A percentile compares a stretch with the other conserved stretches of the same genome.
phyloP scores from a whole-genome alignment of 495 filamentous ascomycete genomes.

The Penicillium waksmanii region DNA sequence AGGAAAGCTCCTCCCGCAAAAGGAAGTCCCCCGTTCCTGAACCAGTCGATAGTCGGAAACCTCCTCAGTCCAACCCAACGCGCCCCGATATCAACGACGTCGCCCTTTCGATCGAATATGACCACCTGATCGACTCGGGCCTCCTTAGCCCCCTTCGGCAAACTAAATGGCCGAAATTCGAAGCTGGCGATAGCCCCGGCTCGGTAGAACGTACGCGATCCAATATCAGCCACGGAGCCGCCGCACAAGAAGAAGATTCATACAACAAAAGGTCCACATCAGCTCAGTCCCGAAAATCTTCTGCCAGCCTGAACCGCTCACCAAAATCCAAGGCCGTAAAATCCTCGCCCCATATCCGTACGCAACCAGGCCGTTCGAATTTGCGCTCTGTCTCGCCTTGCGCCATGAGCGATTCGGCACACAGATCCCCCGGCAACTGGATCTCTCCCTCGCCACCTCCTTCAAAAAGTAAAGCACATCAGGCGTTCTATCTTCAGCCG shows the following conservation, averaged over 20 bases:
- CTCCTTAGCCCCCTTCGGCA: slow-evolving; percentile 28
- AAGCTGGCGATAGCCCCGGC: slow-evolving; percentile 43
- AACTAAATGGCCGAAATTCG: slow-evolving; percentile 43
- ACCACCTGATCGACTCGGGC: slow-evolving; percentile 22
- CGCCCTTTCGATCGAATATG: slow-evolving; percentile 16
- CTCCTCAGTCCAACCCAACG: slow-evolving; percentile 25
- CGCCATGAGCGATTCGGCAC: slow-evolving; percentile 13
- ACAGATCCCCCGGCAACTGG: slow-evolving; percentile 11
- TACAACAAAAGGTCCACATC: slow-evolving; percentile 24
- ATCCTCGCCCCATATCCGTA: slow-evolving; percentile 29
- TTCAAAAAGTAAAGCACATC: slow-evolving; percentile 15
- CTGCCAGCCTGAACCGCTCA: slow-evolving; percentile 22
- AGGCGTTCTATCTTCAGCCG: slow-evolving; percentile 30
- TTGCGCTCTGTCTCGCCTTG: slow-evolving; percentile 28
- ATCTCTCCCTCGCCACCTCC: slow-evolving; percentile 34
- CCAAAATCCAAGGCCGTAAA: slow-evolving; percentile 27
- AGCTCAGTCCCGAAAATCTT: slow-evolving; percentile 22
- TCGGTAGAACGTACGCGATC: slow-evolving; percentile 38
- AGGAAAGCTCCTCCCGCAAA: slow-evolving; percentile 47
- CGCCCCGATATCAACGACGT: slow-evolving; percentile 14
- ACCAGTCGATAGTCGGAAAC: slow-evolving; percentile 29
- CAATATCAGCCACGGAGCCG: slow-evolving; percentile 9
- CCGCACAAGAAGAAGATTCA: slow-evolving; percentile 19
- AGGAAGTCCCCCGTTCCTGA: slow-evolving; percentile 46
- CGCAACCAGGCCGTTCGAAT: slow-evolving; percentile 29